Percentiles rank a stretch among this genome's conserved stretches.
Conservation (phyloP, 106 monocot genomes). For the Platanthera zijinensis region DNA sequence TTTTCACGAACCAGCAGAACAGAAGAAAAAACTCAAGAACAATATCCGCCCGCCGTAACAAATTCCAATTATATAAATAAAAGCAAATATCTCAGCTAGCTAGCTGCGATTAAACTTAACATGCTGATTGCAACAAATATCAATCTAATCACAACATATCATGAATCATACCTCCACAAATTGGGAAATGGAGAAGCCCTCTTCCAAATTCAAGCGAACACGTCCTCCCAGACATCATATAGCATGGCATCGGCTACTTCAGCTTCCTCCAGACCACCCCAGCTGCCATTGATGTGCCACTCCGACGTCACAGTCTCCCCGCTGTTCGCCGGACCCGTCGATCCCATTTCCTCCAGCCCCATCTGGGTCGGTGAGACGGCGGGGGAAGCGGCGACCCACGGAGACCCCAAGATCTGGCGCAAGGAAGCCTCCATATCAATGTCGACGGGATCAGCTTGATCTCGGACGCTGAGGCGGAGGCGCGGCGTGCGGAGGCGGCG, state of each 20-base stretch:
- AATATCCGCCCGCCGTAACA: not conserved
- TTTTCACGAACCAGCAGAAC: not conserved
- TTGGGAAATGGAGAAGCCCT: not conserved
- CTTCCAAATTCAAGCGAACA: not conserved
- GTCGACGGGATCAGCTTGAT: constrained; percentile 6
- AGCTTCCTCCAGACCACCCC: not conserved
- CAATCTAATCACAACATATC: not conserved
- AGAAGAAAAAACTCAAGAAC: not conserved
- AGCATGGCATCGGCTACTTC: not conserved
- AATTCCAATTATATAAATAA: not conserved
- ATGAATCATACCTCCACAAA: not conserved
- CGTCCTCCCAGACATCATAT: constrained; percentile 2
- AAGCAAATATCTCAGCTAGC: not conserved
- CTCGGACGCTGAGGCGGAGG: not conserved
- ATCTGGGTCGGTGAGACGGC: constrained; percentile 21
- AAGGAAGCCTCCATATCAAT: not conserved
- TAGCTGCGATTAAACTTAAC: not conserved
- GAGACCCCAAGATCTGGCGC: not conserved
- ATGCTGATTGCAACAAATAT: not conserved
- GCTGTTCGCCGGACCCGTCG: constrained; percentile 18
- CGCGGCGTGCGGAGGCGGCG: not conserved
- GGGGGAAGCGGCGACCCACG: not conserved
- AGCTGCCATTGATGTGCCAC: not conserved
- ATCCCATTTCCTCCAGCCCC: constrained; percentile 24
- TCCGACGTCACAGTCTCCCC: constrained; percentile 28